Percentiles rank a stretch among this genome's conserved stretches.
phyloP scores from a whole-genome alignment of 2,329 filamentous ascomycete genomes.

The Aspergillus uvarum region DNA sequence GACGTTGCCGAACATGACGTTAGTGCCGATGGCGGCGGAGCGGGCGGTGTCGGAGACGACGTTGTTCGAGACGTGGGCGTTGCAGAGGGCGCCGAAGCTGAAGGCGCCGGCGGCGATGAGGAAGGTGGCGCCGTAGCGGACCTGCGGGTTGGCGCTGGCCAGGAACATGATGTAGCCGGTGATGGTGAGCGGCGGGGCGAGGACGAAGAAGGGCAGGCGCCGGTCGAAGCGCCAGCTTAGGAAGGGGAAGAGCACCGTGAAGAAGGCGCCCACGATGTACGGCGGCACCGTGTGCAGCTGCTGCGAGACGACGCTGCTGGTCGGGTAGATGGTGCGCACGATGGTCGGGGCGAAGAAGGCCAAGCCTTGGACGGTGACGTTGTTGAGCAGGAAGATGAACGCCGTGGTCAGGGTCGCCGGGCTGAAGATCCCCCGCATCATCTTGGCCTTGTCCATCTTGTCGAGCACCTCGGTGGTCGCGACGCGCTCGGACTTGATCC shows the following conservation, averaged over 20 bases:
- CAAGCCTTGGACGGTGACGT: slow-evolving; percentile 69
- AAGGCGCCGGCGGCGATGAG: slow-evolving; percentile 66
- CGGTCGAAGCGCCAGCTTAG: slow-evolving; percentile 61
- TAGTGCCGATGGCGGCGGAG: slow-evolving; percentile 64
- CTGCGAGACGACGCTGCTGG: slow-evolving; percentile 57
- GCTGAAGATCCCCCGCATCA: slow-evolving; percentile 61
- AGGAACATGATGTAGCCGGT: slow-evolving; percentile 70
- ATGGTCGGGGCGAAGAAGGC: slow-evolving; percentile 72
- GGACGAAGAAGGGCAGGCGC: slow-evolving; percentile 61
- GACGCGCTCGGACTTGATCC: slow-evolving; percentile 68
- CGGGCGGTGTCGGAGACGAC: slow-evolving; percentile 70
- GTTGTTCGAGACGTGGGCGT: slow-evolving; percentile 68
- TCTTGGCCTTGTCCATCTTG: slow-evolving; percentile 60
- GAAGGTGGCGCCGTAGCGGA: slow-evolving; percentile 70
- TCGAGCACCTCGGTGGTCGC: slow-evolving; percentile 64
- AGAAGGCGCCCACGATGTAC: slow-evolving; percentile 67
- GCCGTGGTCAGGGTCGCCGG: slow-evolving; percentile 60
- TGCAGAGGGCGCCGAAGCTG: slow-evolving; percentile 62
- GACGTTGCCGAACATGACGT: slow-evolving; percentile 72
- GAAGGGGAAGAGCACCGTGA: slow-evolving; percentile 62
- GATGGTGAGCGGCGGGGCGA: slow-evolving; percentile 64
- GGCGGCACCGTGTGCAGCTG: slow-evolving; percentile 71
- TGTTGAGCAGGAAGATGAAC: slow-evolving; percentile 63
- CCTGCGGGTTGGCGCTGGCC: slow-evolving; percentile 51
- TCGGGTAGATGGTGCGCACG: slow-evolving; percentile 65